Evolutionary conservation across 148 eudicot genomes (phyloP), one percentile per base, ranked within the genome.

Genomic region (Gaultheria prostrata): DNA sequence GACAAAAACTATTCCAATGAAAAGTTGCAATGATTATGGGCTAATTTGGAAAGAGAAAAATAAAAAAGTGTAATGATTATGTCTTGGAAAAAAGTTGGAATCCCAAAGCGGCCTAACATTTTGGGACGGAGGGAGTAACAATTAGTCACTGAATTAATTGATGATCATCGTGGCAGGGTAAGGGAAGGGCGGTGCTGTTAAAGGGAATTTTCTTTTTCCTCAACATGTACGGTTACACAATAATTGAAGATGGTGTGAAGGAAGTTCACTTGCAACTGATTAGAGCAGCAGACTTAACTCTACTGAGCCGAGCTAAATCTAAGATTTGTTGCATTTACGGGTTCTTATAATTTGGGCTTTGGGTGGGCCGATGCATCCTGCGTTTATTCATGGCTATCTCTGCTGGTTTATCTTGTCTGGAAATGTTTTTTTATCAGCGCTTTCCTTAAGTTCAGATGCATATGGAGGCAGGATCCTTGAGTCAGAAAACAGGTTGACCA

Each of bases 281-380:
- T 76, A 39, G 82, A 59, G n/a, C 50, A 69, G 59, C 43, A 39
- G 43, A 39, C 28, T 30, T 80, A 46, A 77, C 84, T 76, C 32
- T 59, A 51, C 76, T 12, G 15, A 80, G 81, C 33, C 13, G 82
- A 79, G 83, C 57, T 10, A 28, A 50, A 50, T 33, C 79, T 17
- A 79, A 48, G 30, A 12, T 11, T 79, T 17, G 28, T 48, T 84
- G 74, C 78, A 82, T 84, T 82, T 70, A 61, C 56, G 51, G 72
- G 45, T 50, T 79, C 65, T 45, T 33, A 35, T 48, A 45, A 61
- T 48, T 57, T 72, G 28, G 32, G 74, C 45, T 49, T 73, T 67
- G 86, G 30, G 78, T 85, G 85, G 79, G 92, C 84, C 86, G 88
- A 92, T 92, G 94, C 90, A 79, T 89, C 85, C 87, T 79, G 73